Conservation (phyloP, 176 grass and related monocot species). For the Rhynchospora breviuscula region DNA sequence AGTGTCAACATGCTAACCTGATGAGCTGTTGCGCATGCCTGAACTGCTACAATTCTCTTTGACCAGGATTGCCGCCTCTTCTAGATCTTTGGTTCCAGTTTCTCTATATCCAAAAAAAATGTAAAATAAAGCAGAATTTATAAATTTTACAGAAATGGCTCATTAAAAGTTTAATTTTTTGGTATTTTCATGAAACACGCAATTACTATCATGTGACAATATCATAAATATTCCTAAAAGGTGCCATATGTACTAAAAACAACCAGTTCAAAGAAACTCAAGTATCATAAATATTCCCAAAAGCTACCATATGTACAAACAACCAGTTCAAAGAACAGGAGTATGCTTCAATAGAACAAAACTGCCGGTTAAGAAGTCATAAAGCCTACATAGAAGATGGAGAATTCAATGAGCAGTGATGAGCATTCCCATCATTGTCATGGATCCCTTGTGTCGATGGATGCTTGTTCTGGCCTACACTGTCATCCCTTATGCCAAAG, state of each 20-base stretch:
- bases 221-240: background rate
- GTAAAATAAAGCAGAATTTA: background rate
- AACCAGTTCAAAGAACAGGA: background rate
- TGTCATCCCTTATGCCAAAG: background rate
- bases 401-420: background rate
- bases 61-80: background rate
- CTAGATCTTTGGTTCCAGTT: background rate
- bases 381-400: background rate
- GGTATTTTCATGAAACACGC: background rate
- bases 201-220: background rate
- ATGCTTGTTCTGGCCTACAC: background rate
- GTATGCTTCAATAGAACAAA: background rate
- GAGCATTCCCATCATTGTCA: background rate
- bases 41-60: background rate
- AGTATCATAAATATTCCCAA: background rate
- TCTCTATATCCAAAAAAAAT: background rate
- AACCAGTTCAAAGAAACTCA: too few species aligned
- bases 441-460: background rate
- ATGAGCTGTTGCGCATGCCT: background rate
- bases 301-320: background rate
- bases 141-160: background rate
- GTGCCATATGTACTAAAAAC: too few species aligned
- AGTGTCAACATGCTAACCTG: slow-evolving; percentile 1
- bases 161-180: background rate
- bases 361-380: too few species aligned